Percentiles rank a stretch among this genome's conserved stretches.
These are phyloP conservation scores for Alectoria sarmentosa DNA, from an alignment of 495 filamentous ascomycete species.

Conservation along the genomic window DNA sequence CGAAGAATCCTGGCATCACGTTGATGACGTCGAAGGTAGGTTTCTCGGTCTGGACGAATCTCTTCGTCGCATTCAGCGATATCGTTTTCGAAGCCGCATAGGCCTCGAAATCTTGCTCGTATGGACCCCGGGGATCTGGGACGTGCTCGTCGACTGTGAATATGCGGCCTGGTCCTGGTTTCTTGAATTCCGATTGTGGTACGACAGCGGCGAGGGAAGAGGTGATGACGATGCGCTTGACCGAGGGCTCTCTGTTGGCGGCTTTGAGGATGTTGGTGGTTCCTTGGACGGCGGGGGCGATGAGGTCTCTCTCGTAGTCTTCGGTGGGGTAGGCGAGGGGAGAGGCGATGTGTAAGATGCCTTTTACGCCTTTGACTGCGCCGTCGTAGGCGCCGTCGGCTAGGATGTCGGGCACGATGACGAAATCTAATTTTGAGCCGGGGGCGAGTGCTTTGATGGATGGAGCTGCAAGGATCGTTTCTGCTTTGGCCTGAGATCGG, in stretches of 20 bases:
- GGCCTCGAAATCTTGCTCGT: slow-evolving; percentile 27
- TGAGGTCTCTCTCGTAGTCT: slow-evolving; percentile 26
- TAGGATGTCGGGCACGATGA: slow-evolving; percentile 43
- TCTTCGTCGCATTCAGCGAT: slow-evolving; percentile 38
- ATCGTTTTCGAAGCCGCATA: slow-evolving; percentile 32
- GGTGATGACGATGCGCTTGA: slow-evolving; percentile 39
- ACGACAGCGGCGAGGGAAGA: slow-evolving; percentile 35
- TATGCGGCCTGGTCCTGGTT: slow-evolving; percentile 13
- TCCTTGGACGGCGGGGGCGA: slow-evolving; percentile 34
- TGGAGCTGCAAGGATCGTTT: neutral
- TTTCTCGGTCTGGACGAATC: slow-evolving; percentile 35
- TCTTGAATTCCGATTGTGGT: slow-evolving; percentile 16
- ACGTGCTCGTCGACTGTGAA: slow-evolving; percentile 19
- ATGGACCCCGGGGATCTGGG: slow-evolving; percentile 16
- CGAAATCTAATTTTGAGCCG: slow-evolving; percentile 29
- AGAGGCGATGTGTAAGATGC: slow-evolving; percentile 48
- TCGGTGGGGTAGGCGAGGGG: slow-evolving; percentile 29
- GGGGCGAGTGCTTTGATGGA: slow-evolving; percentile 9
- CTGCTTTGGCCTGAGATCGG: slow-evolving; percentile 7
- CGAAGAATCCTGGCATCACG: slow-evolving; percentile 40
- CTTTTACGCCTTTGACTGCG: slow-evolving; percentile 40
- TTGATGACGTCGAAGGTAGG: slow-evolving; percentile 41
- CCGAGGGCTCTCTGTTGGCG: slow-evolving; percentile 28
- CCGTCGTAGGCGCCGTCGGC: slow-evolving; percentile 38
- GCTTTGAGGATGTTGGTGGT: slow-evolving; percentile 36